Evolutionary conservation across 768 basidiomycete species (phyloP).

Genomic region (Leccinum uliginosum): DNA sequence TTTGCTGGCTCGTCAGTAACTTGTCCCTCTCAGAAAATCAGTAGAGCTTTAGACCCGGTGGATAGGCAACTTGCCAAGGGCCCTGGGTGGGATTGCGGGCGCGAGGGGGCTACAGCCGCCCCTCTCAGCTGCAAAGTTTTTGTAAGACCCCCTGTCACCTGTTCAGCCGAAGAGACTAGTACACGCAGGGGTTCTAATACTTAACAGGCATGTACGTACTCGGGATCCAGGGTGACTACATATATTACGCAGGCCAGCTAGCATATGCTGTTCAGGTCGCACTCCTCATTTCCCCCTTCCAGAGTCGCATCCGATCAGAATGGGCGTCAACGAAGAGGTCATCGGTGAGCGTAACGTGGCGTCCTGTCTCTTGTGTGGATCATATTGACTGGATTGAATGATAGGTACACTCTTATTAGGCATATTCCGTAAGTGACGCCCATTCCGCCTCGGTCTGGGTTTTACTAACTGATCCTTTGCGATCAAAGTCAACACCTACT

Average conservation of each 20-base stretch:
- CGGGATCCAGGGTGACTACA: neutral
- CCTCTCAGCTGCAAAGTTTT: neutral
- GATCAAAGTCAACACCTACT: conserved; percentile 21
- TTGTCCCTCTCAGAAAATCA: too few species aligned
- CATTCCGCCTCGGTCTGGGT: neutral
- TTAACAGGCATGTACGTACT: neutral
- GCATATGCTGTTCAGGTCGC: neutral
- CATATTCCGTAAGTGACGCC: neutral
- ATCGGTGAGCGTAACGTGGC: neutral
- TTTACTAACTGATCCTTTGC: neutral
- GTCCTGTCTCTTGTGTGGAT: neutral
- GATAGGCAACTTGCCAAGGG: too few species aligned
- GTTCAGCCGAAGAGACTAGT: neutral
- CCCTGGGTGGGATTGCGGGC: neutral
- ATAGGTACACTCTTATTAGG: neutral
- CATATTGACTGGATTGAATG: neutral
- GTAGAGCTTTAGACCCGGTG: too few species aligned
- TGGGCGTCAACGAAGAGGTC: neutral
- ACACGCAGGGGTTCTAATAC: neutral
- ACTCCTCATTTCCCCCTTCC: neutral
- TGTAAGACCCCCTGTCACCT: neutral
- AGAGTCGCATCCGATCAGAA: neutral
- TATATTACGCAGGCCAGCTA: neutral
- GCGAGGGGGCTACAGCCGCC: too few species aligned
- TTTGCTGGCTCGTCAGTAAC: too few species aligned